Evolutionary conservation across 2,329 filamentous ascomycete species (phyloP).

Genomic region (Fusarium stilboides): DNA sequence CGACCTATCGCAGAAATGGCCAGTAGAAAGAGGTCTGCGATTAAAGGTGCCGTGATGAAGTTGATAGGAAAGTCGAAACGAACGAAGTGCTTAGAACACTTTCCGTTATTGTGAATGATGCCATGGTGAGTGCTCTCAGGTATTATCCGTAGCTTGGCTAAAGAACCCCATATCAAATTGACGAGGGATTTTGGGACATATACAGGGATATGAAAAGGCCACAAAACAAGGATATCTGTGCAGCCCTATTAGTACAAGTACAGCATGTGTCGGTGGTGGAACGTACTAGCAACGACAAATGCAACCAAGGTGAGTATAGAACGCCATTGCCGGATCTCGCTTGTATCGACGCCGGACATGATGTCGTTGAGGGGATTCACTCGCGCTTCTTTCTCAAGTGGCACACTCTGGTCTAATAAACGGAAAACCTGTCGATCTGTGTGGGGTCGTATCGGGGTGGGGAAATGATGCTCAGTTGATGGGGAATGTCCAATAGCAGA

Average conservation of each 20-base stretch:
- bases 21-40: conserved; percentile 79
- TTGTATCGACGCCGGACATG: conserved; percentile 42
- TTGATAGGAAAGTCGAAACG: conserved; percentile 75
- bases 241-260: conserved; percentile 7
- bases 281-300: conserved; percentile 80
- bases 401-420: conserved; percentile 4
- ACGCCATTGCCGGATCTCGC: conserved; percentile 72
- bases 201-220: conserved; percentile 76
- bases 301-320: conserved; percentile 80
- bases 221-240: conserved; percentile 77
- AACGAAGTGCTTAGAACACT: conserved; percentile 59
- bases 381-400: neutral
- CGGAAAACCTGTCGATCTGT: conserved; percentile 8
- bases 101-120: conserved; percentile 36
- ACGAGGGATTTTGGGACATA: conserved; percentile 68
- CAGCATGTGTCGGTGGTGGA: neutral
- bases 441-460: neutral
- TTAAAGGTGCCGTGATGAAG: conserved; percentile 78
- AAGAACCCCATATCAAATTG: conserved; percentile 59
- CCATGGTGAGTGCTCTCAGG: conserved; percentile 55
- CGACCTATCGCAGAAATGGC: conserved; percentile 78
- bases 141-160: conserved; percentile 65
- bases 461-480: neutral
- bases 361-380: neutral
- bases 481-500: conserved; percentile 2